Evolutionary conservation across 2,329 filamentous ascomycete species (phyloP).

Genomic region (Didymella arachidicola): DNA sequence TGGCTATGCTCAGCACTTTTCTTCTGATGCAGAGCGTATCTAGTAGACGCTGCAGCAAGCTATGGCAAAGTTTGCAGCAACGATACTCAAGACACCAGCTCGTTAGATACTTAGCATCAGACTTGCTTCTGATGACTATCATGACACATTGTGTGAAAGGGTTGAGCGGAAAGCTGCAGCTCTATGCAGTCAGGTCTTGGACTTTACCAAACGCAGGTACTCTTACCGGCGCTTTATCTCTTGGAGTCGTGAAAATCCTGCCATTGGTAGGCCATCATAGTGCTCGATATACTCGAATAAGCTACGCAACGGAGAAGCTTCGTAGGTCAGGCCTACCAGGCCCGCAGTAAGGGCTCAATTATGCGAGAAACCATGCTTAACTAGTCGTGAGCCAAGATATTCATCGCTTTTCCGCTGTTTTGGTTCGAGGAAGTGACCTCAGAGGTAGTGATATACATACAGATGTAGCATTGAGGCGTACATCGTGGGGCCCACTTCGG

Average conservation of each 20-base stretch:
- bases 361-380: conserved; percentile 17
- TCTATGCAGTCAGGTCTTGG: conserved; percentile 7
- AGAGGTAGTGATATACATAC: conserved; percentile 16
- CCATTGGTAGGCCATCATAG: conserved; percentile 40
- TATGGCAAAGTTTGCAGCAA: not conserved
- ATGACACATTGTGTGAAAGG: conserved; percentile 25
- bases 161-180: conserved; percentile 3
- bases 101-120: not conserved
- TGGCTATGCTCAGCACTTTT: not conserved
- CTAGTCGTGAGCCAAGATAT: conserved; percentile 30
- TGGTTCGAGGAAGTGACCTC: conserved; percentile 22
- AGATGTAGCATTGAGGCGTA: conserved; percentile 27
- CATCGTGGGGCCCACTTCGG: conserved; percentile 22
- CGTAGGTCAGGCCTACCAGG: conserved; percentile 14
- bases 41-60: not conserved
- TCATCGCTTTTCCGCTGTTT: conserved; percentile 15
- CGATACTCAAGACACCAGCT: not conserved
- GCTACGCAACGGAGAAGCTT: conserved; percentile 19
- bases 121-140: not conserved
- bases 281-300: conserved; percentile 28
- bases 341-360: conserved; percentile 24
- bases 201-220: conserved; percentile 26
- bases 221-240: conserved; percentile 21
- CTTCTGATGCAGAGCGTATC: not conserved
- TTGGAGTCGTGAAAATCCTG: conserved; percentile 31